Base-by-base conservation (phyloP, 2,329 filamentous ascomycete genomes). In the Penicillium sp. region DNA sequence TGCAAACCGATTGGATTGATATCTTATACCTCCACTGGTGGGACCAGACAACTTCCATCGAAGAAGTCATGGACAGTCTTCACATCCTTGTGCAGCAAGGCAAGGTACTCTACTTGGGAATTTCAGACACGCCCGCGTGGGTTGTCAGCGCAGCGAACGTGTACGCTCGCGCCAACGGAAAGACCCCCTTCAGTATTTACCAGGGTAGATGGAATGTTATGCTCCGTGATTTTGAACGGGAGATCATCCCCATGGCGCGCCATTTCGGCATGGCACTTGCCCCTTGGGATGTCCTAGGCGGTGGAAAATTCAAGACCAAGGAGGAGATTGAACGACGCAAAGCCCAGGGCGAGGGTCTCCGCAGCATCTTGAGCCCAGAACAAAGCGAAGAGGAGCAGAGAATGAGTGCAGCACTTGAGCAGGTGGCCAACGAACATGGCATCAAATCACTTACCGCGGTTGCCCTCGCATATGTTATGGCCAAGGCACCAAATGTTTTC, bases 391-490 rank as follows among this genome's bases (percentile, higher is more conserved):
- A 80, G 0, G 80, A 83, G 53, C 70, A 67, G 7, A 78, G 77
- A 48, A 76, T 85, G 34, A 83, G 80, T 47, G 78, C 76, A 26
- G 83, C 82, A 0, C 76, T 91, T 0, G 84, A 81, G 23, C 78
- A 83, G 61, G 79, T 89, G 14, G 84, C 83, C 0, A 77, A 78
- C 13, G 76, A 79, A 53, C 82, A 86, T 63, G 80, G 81, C 2
- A 74, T 79, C 2, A 75, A 79, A 30, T 73, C 70, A 2, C 78
- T 89, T 47, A 87, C 84, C 5, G 81, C 81, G 35, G 74, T 89
- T 40, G 88, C 88, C 3, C 71, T 92, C 27, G 88, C 89, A 1
- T 91, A 91, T 67, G 84, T 91, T 23, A 81, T 89, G 79, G 81
- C 84, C 61, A 90, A 91, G 74, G 77, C 85, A 1, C 82, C 87